Conservation (phyloP, 768 basidiomycete genomes). For the Xerocomus potaroensis region DNA sequence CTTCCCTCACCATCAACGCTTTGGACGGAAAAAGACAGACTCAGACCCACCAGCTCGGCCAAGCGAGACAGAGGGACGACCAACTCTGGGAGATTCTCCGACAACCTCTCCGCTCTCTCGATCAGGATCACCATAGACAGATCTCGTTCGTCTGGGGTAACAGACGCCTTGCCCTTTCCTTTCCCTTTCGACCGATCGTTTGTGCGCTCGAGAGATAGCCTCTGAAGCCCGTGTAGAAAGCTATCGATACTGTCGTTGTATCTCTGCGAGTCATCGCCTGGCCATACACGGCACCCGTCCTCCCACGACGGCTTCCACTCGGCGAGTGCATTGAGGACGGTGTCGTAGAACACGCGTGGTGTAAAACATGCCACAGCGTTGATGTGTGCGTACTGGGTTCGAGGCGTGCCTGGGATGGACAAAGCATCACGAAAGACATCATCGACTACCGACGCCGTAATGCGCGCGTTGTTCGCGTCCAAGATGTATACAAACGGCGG, state of each 20-base stretch:
- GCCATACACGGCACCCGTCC: conserved; percentile 60
- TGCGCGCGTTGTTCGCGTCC: conserved; percentile 47
- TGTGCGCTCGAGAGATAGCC: conserved; percentile 27
- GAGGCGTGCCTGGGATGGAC: conserved; percentile 13
- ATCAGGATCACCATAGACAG: conserved; percentile 53
- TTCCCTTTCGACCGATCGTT: conserved; percentile 15
- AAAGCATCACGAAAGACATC: conserved; percentile 11
- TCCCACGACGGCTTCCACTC: conserved; percentile 56
- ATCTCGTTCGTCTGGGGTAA: conserved; percentile 13
- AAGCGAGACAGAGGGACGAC: conserved; percentile 69
- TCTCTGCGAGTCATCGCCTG: conserved; percentile 34
- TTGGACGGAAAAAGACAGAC: not conserved
- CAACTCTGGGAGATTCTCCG: conserved; percentile 57
- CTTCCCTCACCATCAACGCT: not conserved
- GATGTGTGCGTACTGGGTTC: conserved; percentile 42
- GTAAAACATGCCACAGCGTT: conserved; percentile 61
- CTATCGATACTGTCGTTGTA: conserved; percentile 66
- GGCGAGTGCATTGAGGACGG: conserved; percentile 57
- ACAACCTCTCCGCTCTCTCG: conserved; percentile 65
- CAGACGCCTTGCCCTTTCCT: conserved; percentile 29
- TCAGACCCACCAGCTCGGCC: conserved; percentile 60
- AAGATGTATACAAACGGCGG: conserved; percentile 69
- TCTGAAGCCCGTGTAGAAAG: conserved; percentile 63
- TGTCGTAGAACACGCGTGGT: conserved; percentile 60
- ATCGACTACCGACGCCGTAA: conserved; percentile 38